These are phyloP conservation scores for Cercophora samala DNA, from an alignment of 495 filamentous ascomycete species.

Conservation along the genomic window DNA sequence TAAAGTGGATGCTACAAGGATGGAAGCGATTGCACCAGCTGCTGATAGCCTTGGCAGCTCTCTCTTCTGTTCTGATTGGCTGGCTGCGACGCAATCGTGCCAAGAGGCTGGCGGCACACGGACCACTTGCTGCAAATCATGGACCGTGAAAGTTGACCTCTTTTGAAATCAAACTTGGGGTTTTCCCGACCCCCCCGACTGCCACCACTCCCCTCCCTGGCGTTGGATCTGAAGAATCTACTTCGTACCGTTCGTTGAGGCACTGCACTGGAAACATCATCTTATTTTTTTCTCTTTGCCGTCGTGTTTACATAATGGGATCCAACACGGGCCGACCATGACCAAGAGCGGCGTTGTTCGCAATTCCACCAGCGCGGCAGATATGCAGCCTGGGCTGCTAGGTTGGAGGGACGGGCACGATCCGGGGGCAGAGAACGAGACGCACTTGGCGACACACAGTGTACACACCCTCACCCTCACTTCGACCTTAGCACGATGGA, in stretches of 20 bases:
- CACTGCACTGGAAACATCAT: background rate
- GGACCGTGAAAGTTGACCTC: slow-evolving; percentile 5
- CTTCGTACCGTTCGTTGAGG: background rate
- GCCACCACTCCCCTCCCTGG: background rate
- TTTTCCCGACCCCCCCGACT: background rate
- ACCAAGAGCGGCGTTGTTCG: background rate
- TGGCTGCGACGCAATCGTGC: slow-evolving; percentile 21
- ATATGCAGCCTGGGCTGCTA: background rate
- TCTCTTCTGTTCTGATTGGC: slow-evolving; percentile 20
- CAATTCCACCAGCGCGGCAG: background rate
- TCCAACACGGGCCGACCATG: background rate
- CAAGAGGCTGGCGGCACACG: slow-evolving; percentile 32
- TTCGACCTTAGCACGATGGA: background rate
- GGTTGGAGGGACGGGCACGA: background rate
- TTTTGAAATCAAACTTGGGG: slow-evolving; percentile 6
- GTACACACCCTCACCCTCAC: slow-evolving; percentile 11
- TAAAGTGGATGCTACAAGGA: slow-evolving; percentile 23
- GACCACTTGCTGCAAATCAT: slow-evolving; percentile 29
- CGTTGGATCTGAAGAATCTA: background rate
- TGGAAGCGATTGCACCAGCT: slow-evolving; percentile 24
- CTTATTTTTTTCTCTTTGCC: background rate
- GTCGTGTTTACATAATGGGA: background rate
- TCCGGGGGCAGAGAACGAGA: background rate
- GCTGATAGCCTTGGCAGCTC: slow-evolving; percentile 28
- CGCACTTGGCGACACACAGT: background rate